Evolutionary conservation across 2,329 filamentous ascomycete genomes (phyloP).

Genomic region (Aschersonia sp.): DNA sequence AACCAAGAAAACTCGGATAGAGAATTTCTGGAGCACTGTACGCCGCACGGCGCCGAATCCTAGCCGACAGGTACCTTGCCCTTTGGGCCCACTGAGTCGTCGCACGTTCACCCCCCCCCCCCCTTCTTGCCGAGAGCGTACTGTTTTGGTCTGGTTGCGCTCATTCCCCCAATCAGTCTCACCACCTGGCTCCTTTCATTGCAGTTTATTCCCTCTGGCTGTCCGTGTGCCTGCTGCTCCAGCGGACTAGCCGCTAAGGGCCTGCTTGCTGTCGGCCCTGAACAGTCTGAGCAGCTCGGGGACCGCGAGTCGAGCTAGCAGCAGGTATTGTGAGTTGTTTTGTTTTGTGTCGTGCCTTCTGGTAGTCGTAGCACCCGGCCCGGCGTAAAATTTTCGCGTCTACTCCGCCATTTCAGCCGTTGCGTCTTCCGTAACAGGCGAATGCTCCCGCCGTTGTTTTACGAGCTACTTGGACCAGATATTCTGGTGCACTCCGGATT

Average conservation of each 20-base stretch:
- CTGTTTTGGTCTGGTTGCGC: slow-evolving; percentile 1
- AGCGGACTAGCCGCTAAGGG: no score
- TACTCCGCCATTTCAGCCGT: neutral
- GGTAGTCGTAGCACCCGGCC: neutral
- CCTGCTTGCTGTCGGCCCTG: neutral
- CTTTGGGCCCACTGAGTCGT: neutral
- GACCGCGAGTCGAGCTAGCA: neutral
- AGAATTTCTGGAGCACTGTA: slow-evolving; percentile 3
- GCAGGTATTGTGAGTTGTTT: no score
- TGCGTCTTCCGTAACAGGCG: neutral
- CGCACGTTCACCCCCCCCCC: neutral
- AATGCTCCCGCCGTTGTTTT: no score
- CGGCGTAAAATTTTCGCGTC: neutral
- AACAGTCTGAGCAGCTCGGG: neutral
- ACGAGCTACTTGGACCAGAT: no score
- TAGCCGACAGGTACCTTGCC: slow-evolving; percentile 1
- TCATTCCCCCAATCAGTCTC: slow-evolving; percentile 1
- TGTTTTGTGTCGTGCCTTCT: neutral
- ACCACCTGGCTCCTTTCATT: neutral
- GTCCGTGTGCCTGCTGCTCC: no score
- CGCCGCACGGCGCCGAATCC: slow-evolving; percentile 3
- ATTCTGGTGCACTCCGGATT: no score
- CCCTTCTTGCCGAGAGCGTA: neutral
- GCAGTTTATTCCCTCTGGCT: neutral
- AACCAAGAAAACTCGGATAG: neutral